These are phyloP conservation scores for Ostreobium quekettii DNA, from an alignment of 139 green algal species.

Conservation along the genomic window DNA sequence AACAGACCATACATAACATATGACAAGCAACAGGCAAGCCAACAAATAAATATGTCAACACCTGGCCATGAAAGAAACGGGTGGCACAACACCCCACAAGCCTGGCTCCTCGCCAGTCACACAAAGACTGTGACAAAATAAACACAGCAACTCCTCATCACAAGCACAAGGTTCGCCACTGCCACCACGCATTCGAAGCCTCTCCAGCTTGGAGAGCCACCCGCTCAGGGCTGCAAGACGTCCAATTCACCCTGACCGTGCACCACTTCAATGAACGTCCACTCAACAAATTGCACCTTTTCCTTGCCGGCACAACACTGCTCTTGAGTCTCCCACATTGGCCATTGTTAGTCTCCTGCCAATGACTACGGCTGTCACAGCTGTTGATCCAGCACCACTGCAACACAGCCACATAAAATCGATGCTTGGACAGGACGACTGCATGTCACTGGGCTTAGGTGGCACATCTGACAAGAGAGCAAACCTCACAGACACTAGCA, in stretches of 20 bases:
- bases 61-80: too few species aligned
- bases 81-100: too few species aligned
- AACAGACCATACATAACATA: not conserved
- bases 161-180: too few species aligned
- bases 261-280: too few species aligned
- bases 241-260: too few species aligned
- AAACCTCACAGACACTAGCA: not conserved
- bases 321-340: slow-evolving; percentile 86
- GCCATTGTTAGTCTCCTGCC: slow-evolving; percentile 66
- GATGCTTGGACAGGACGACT: not conserved
- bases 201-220: slow-evolving; percentile 2
- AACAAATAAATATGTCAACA: too few species aligned
- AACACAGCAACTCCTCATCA: not conserved
- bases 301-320: slow-evolving; percentile 66
- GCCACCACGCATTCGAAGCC: too few species aligned
- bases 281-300: too few species aligned
- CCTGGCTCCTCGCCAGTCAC: not conserved
- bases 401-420: not conserved
- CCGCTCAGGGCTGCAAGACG: not conserved
- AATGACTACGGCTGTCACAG: slow-evolving; percentile 66
- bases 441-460: not conserved
- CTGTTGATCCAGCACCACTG: slow-evolving; percentile 59
- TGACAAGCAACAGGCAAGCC: not conserved
- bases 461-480: not conserved
- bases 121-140: not conserved